Evolutionary conservation across 2,329 filamentous ascomycete species (phyloP).

Genomic region (Alternaria metachromatica): DNA sequence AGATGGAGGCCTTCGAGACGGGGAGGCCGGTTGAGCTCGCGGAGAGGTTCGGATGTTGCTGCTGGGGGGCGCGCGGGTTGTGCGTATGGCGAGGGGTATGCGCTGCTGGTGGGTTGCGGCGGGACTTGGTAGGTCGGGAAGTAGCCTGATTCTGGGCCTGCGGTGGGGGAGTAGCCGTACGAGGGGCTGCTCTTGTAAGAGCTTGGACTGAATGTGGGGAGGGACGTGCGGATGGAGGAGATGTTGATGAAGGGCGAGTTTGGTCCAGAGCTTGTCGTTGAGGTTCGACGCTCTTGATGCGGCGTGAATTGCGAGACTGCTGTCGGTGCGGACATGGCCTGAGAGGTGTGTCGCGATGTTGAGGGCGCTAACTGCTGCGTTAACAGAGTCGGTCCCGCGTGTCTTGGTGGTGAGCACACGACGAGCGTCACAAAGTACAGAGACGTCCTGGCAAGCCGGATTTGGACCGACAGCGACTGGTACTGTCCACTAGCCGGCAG

Average conservation of each 20-base stretch:
- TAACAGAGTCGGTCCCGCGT: slow-evolving; percentile 37
- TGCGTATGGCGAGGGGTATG: slow-evolving; percentile 40
- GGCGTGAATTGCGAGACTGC: slow-evolving; percentile 37
- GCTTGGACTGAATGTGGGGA: slow-evolving; percentile 43
- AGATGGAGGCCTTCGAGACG: slow-evolving; percentile 45
- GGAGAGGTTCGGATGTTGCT: slow-evolving; percentile 36
- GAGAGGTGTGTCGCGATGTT: slow-evolving; percentile 34
- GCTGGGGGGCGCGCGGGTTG: slow-evolving; percentile 34
- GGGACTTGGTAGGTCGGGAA: slow-evolving; percentile 40
- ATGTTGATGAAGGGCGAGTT: slow-evolving; percentile 47
- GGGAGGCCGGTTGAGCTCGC: slow-evolving; percentile 29
- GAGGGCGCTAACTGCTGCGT: slow-evolving; percentile 45
- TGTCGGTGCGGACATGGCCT: slow-evolving; percentile 38
- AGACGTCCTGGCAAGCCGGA: slow-evolving; percentile 52
- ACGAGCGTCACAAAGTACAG: slow-evolving; percentile 56
- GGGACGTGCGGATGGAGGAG: slow-evolving; percentile 42
- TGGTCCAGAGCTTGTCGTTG: slow-evolving; percentile 43
- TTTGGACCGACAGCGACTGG: slow-evolving; percentile 44
- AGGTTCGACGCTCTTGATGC: slow-evolving; percentile 34
- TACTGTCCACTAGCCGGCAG: slow-evolving; percentile 39
- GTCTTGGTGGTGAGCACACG: slow-evolving; percentile 35
- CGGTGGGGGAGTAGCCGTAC: slow-evolving; percentile 44
- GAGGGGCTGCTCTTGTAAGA: slow-evolving; percentile 44
- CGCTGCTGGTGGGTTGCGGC: slow-evolving; percentile 27
- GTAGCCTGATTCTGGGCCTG: slow-evolving; percentile 43